phyloP scores from a whole-genome alignment of 345 rosid species.

The Bruguiera sexangula region DNA sequence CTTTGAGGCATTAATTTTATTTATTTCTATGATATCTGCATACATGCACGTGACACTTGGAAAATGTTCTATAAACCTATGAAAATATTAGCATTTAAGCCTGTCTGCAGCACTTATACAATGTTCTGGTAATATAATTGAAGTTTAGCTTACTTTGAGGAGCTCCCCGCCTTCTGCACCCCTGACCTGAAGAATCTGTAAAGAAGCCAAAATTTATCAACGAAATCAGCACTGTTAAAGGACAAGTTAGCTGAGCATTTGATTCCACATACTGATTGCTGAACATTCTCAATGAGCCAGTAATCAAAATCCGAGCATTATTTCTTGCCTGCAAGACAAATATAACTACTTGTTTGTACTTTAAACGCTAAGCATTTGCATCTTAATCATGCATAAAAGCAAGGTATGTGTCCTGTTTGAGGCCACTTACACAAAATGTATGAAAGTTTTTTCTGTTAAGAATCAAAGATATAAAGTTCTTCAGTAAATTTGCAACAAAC shows the following conservation, averaged over 20 bases:
- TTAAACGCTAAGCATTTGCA: not conserved
- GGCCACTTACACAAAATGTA: not conserved
- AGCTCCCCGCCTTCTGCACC: constrained; percentile 55
- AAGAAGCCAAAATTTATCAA: not conserved
- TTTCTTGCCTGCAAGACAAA: constrained; percentile 48
- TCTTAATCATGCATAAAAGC: not conserved
- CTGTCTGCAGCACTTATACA: too few species aligned
- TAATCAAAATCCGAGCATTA: constrained; percentile 60
- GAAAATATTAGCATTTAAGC: too few species aligned
- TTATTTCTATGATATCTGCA: not conserved
- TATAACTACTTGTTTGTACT: not conserved
- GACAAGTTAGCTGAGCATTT: not conserved
- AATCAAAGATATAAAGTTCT: too few species aligned
- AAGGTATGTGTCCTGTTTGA: not conserved
- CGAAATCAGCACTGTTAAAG: not conserved
- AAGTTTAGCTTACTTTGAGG: constrained; percentile 34
- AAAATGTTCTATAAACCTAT: too few species aligned
- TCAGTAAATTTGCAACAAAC: too few species aligned
- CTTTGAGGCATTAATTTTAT: not conserved
- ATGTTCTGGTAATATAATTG: too few species aligned
- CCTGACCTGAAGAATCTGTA: constrained; percentile 47
- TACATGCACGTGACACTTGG: too few species aligned
- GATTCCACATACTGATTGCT: constrained; percentile 40
- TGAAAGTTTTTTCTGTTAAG: too few species aligned
- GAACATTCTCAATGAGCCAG: constrained; percentile 59